Evolutionary conservation across 176 grass and related monocot genomes (phyloP), one percentile per base, ranked within the genome.

Genomic region (Triticum urartu): DNA sequence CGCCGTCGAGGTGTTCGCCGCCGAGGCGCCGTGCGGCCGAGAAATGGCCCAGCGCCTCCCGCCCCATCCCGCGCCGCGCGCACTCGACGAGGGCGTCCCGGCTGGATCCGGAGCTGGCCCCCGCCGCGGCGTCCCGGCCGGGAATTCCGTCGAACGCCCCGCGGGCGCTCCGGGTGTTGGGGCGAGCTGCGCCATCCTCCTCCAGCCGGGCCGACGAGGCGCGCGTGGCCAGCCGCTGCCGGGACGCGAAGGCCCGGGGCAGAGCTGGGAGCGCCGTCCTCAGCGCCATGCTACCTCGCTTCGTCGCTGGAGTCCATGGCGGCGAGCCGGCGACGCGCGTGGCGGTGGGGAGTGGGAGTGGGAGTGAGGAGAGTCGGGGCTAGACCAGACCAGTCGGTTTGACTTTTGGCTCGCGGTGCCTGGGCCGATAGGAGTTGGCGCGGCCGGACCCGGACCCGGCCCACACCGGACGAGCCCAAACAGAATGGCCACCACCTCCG

Each of bases 61-160:
- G 47, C 40, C 39, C 38, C 9, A n/a, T 59, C 32, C 84, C 83
- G 2, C 82, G 65, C 36, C 42, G 66, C 6, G 22, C 60, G 66
- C 82, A 66, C 2, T 84, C 66, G 10, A 79, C 42, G 40, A 90
- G 26, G 14, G 48, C 36, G 24, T 28, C 20, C 15, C 25, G 38
- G 81, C 64, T 64, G 24, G 52, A 61, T 68, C 74, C 45, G 20
- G 62, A 50, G 10, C 43, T 18, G 43, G 12, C 30, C 24, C 86
- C 34, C 9, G 54, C 14, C 20, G 26, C 3, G 28, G 12, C 50
- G 22, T 82, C 79, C 39, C 36, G 7, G 33, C 12, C 20, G 24
- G 83, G 22, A 40, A 82, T 90, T 97, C 69, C 66, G 74, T 92
- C 92, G 71, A 94, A 92, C 80, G 36, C 24, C 64, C 80, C 86